Base-by-base conservation (phyloP, 208 protist species). In the Leishmania martiniquensis region DNA sequence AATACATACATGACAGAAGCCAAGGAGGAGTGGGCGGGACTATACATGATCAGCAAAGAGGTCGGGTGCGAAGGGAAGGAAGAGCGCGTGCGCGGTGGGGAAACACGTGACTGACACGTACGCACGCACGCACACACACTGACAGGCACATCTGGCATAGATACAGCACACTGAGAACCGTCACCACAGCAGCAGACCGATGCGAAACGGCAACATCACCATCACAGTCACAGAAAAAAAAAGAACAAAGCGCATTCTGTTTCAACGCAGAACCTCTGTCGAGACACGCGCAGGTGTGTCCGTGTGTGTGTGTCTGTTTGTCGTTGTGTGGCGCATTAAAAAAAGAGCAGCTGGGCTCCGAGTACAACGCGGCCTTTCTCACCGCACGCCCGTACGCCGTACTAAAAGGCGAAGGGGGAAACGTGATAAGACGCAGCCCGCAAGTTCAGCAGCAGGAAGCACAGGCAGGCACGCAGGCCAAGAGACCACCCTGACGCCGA, bases 21-120 rank as follows among this genome's bases (percentile, higher is more conserved):
- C n/a, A 44, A 45, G 60, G 42, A 49, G 2, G 25, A 69, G 5
- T 69, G 9, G 10, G 37, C 20, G 42, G 22, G 39, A 42, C 63
- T 69, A 69, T 69, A 69, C 63, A 69, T 69, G 39, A 69, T 17
- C 45, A n/a, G 42, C 49, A 20, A 69, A 29, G 20, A 51, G 29
- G 63, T 6, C 32, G 65, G 34, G 65, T n/a, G n/a, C n/a, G n/a
- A n/a, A 66, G 20, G 5, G 13, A 2, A 0, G 7, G 17, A 3
- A 32, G 34, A 42, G 6, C 63, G 4, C 29, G 17, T 69, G 44
- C 63, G 57, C 10, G 57, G 2, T 2, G 57, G 13, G 9, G 57
- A 9, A 29, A 37, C 57, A 12, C 20, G 20, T 32, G 15, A 13
- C 15, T 37, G 5, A 37, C 47, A 39, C 44, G 37, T 3, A 22